Evolutionary conservation across 169 alveolate species (phyloP), one percentile per base, ranked within the genome.

Genomic region (Cryptosporidium ryanae): DNA sequence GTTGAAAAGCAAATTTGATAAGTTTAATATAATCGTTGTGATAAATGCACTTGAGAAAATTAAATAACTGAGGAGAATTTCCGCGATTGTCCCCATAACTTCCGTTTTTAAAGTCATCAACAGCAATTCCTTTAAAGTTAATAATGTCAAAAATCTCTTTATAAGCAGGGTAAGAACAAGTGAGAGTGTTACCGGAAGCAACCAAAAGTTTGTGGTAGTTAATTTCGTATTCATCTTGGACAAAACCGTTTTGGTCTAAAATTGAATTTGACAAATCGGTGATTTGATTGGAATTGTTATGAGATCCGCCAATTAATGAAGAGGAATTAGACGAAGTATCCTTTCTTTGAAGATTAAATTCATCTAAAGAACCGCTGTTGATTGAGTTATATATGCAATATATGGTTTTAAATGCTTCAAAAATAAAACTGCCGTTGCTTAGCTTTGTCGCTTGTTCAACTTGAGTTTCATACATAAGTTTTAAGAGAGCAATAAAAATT

Each of bases 161-260:
- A 0, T n/a, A 52, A 31, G 7, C 59, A 23, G 87, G 87, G 63
- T 76, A 76, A 31, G 49, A 25, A 29, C 43, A 27, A 13, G 27
- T 57, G 34, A 54, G 12, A 0, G 63, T 49, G 50, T 59, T 18
- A 43, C 18, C 27, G 10, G 87, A 76, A 5, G 87, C 87, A 31
- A 63, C 59, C 46, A 59, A 8, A 32, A 76, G 71, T 21, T 21
- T 76, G 63, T 76, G 87, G 27, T 76, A 76, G 32, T 76, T 76
- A 13, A 76, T 61, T 59, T 76, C 87, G n/a, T 34, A 76, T 32
- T 76, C 87, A 46, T 76, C 87, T 46, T 76, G 87, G 12, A 61
- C 50, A 21, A 21, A 65, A 38, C 38, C 63, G 18, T 55, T 64
- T 38, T 44, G 50, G 31, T 76, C 71, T 17, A 55, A 8, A 15